Evolutionary conservation across 1,284 basidiomycete species (phyloP).

Genomic region (Pseudozyma tsukubaensis): DNA sequence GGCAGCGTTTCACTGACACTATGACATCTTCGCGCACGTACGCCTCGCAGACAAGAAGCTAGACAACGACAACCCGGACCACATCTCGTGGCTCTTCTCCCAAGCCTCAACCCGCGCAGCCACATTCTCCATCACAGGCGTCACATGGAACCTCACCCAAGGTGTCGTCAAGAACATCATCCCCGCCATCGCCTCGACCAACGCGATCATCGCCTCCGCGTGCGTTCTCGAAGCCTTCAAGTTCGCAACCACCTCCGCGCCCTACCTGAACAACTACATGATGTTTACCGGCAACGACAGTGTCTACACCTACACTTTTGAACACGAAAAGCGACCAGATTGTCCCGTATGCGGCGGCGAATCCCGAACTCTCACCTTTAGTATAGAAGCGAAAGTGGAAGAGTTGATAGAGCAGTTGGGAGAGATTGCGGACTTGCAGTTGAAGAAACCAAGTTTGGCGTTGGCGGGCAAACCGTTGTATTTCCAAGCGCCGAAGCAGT

Average conservation of each 20-base stretch:
- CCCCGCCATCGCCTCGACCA: constrained; percentile 75
- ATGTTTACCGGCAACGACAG: constrained; percentile 88
- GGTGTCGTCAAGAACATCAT: constrained; percentile 99
- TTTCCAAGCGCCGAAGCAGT: constrained; percentile 88
- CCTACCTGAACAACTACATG: constrained; percentile 97
- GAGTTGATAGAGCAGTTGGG: constrained; percentile 53
- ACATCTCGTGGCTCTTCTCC: constrained; percentile 92
- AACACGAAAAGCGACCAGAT: constrained; percentile 89
- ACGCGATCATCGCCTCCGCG: constrained; percentile 74
- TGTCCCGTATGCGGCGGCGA: constrained; percentile 98
- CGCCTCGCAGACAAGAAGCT: constrained; percentile 68
- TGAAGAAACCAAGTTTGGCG: constrained; percentile 54
- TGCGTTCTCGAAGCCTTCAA: constrained; percentile 99
- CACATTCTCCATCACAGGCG: constrained; percentile 95
- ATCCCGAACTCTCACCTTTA: constrained; percentile 44
- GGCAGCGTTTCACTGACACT: no score
- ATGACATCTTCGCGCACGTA: no score
- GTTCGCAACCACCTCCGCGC: constrained; percentile 92
- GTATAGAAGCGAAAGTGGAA: constrained; percentile 30
- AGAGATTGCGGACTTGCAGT: constrained; percentile 62
- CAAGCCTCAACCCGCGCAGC: constrained; percentile 79
- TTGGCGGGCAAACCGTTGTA: constrained; percentile 78
- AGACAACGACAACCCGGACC: constrained; percentile 85
- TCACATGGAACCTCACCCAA: constrained; percentile 97
- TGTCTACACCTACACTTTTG: constrained; percentile 96